Evolutionary conservation across 2,329 filamentous ascomycete species (phyloP).

Genomic region (Cucurbitaria berberidis): DNA sequence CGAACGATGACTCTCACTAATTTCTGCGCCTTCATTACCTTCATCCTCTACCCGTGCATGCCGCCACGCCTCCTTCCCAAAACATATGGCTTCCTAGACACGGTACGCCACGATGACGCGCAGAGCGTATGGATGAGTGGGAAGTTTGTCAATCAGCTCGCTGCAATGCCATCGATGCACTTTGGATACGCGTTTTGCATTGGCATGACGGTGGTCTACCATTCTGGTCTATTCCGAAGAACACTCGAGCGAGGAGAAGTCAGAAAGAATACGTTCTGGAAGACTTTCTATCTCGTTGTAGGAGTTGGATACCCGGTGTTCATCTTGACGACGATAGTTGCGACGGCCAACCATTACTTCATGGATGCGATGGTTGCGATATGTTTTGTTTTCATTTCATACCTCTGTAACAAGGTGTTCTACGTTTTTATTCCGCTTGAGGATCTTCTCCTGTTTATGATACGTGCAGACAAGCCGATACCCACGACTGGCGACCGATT

Average conservation of each 20-base stretch:
- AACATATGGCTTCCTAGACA: constrained; percentile 55
- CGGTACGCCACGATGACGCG: constrained; percentile 55
- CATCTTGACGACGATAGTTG: constrained; percentile 64
- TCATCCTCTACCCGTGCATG: constrained; percentile 61
- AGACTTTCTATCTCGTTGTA: constrained; percentile 53
- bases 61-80: constrained; percentile 56
- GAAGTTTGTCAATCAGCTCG: constrained; percentile 55
- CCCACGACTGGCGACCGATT: constrained; percentile 61
- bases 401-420: constrained; percentile 58
- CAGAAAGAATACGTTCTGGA: constrained; percentile 51
- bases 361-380: constrained; percentile 61
- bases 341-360: constrained; percentile 68
- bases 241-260: constrained; percentile 51
- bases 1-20: constrained; percentile 60
- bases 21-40: constrained; percentile 60
- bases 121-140: constrained; percentile 56
- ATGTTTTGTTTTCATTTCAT: constrained; percentile 56
- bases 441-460: constrained; percentile 55
- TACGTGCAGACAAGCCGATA: constrained; percentile 60
- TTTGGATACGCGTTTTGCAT: constrained; percentile 63
- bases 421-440: constrained; percentile 60
- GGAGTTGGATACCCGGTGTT: constrained; percentile 61
- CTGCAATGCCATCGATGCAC: constrained; percentile 59
- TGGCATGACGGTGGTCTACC: constrained; percentile 60
- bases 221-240: constrained; percentile 56